Conservation (phyloP, 192 early-diverging fungal species). For the Coemansia sp. region DNA sequence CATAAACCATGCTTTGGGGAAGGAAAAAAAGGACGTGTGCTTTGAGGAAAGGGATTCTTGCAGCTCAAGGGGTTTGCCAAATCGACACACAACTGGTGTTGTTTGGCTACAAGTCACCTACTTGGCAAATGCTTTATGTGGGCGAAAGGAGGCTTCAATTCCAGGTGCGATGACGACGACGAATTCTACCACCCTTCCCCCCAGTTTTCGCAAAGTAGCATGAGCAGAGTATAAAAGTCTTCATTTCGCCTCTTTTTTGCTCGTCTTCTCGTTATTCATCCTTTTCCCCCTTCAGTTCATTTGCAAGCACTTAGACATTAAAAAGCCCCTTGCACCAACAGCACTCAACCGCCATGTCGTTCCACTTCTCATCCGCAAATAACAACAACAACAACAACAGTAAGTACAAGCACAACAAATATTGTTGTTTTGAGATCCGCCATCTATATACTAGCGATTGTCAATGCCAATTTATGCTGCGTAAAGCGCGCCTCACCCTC, state of each 20-base stretch:
- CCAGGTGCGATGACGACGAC: neutral
- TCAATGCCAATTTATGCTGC: neutral
- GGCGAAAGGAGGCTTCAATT: neutral
- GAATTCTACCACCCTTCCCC: neutral
- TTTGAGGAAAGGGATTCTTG: neutral
- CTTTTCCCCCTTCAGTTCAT: neutral
- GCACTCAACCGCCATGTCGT: neutral
- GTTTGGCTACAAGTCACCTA: neutral
- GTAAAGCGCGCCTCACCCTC: neutral
- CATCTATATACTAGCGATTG: conserved; percentile 2
- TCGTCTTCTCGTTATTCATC: too few relatives aligned
- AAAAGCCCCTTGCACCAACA: neutral
- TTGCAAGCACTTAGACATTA: neutral
- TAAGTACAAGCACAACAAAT: neutral
- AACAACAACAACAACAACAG: neutral
- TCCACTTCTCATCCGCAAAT: neutral
- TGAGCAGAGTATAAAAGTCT: neutral
- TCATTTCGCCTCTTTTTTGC: neutral
- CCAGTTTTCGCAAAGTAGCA: neutral
- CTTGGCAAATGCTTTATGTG: too few relatives aligned
- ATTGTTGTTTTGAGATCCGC: conserved; percentile 5
- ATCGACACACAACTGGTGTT: neutral
- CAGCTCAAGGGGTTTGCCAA: neutral
- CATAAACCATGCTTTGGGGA: too few relatives aligned
- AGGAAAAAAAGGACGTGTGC: neutral